phyloP scores from a whole-genome alignment of 495 filamentous ascomycete genomes.

The Tetracladium marchalianum region DNA sequence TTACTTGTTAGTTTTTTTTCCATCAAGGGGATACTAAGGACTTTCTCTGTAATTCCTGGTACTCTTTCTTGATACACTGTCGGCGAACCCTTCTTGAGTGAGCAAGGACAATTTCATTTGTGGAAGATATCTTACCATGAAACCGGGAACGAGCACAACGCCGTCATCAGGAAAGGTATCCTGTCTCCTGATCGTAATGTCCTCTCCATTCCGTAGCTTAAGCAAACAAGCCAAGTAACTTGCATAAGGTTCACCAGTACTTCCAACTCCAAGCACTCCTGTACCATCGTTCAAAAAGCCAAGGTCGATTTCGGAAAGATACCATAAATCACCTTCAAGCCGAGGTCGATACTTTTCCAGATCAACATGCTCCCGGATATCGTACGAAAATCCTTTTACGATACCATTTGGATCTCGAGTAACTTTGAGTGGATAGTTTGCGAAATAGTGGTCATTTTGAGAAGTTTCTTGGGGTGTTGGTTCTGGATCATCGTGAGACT shows the following conservation, averaged over 20 bases:
- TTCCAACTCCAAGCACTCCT: conserved; percentile 53
- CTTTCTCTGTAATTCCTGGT: conserved; percentile 39
- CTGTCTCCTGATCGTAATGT: conserved; percentile 37
- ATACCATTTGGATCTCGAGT: conserved; percentile 39
- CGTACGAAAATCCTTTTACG: conserved; percentile 15
- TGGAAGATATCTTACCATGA: conserved; percentile 32
- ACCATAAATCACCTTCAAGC: conserved; percentile 42
- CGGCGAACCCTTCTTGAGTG: conserved; percentile 37
- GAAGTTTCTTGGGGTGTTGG: not conserved
- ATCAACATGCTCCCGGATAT: conserved; percentile 24
- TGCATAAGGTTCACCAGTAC: conserved; percentile 45
- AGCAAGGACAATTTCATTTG: conserved; percentile 23
- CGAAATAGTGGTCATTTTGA: conserved; percentile 36
- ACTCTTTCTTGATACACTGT: conserved; percentile 43
- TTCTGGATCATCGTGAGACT: not conserved
- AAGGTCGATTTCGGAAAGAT: conserved; percentile 44
- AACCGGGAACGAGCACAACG: conserved; percentile 35
- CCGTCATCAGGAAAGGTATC: conserved; percentile 34
- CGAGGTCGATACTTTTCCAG: conserved; percentile 38
- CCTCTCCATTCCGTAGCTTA: conserved; percentile 35
- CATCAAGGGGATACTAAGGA: conserved; percentile 25
- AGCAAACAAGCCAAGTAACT: conserved; percentile 32
- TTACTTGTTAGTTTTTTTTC: conserved; percentile 17
- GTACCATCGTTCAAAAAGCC: conserved; percentile 47
- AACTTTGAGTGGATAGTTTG: conserved; percentile 76